Base-by-base conservation (phyloP, 106 monocot genomes). In the Phalaenopsis aphrodite region DNA sequence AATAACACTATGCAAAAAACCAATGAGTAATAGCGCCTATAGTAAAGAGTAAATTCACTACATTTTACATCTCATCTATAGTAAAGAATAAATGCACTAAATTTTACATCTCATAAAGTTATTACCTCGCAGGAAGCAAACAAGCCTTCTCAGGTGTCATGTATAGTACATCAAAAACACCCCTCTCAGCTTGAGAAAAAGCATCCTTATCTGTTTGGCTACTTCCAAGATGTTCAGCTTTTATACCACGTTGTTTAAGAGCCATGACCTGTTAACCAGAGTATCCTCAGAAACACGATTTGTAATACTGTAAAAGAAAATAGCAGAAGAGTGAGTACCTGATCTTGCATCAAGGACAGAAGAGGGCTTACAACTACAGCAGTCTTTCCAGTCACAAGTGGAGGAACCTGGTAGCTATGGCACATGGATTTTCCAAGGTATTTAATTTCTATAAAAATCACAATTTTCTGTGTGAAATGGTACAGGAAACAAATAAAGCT, bases 81-180 rank as follows among this genome's bases (percentile, higher is more conserved):
- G n/a, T 74, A 49, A 52, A 14, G 49, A 45, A 9, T 67, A n/a
- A 4, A 24, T 64, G 30, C 55, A 39, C 24, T 43, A 19, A 78
- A 64, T 42, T 78, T 37, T 38, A 10, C 43, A 47, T 7, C 9
- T 75, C 3, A 42, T 56, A 24, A 78, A 19, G 5, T 72, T 67
- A 42, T 87, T 17, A 97, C 96, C 94, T 95, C 64, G 84, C 21
- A 85, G 89, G 77, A 79, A 99, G 89, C 67, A 75, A 84, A 67
- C 88, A 91, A 85, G 95, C 95, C 79, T 91, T 99, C 83, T 99
- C 99, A n/a, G 99, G 99, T 39, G 99, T 99, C 95, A 99, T 88
- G 87, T 95, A 99, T 78, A 99, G 39, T 64, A 95, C 55, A 89
- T 95, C 83, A 79, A 88, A 90, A 42, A 5, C 80, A 78, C 95